phyloP scores from a whole-genome alignment of 371 early-diverging fungal species.

The Mortierella sp. region DNA sequence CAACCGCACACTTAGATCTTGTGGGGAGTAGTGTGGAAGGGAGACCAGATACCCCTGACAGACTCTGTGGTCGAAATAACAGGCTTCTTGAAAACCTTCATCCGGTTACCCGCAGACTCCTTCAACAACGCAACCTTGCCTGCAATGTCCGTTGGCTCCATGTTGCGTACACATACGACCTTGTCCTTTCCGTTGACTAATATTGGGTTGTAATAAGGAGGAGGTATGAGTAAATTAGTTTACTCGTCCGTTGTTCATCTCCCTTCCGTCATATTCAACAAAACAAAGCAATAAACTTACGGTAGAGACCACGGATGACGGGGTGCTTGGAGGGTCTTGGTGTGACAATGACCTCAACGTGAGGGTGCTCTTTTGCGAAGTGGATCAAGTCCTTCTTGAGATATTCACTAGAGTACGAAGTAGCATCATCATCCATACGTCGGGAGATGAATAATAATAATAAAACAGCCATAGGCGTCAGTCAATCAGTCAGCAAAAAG shows the following conservation, averaged over 20 bases:
- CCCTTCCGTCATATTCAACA: not conserved
- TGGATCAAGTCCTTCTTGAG: conserved; percentile 74
- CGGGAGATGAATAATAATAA: not conserved
- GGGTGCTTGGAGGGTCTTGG: conserved; percentile 87
- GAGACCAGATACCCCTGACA: conserved; percentile 93
- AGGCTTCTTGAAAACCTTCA: conserved; percentile 78
- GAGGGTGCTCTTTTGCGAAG: conserved; percentile 84
- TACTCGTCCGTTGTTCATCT: not conserved
- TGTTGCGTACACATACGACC: conserved; percentile 80
- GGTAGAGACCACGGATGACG: conserved; percentile 80
- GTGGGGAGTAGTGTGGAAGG: conserved; percentile 83
- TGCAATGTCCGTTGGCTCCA: conserved; percentile 72
- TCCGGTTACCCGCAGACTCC: conserved; percentile 78
- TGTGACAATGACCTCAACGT: conserved; percentile 86
- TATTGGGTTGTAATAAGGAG: not conserved
- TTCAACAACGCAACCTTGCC: conserved; percentile 75
- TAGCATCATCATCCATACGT: not conserved
- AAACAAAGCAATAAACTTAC: conserved; percentile 61
- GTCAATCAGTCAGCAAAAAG: not conserved
- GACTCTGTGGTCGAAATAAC: conserved; percentile 86
- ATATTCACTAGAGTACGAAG: conserved; percentile 67
- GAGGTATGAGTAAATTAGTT: not conserved
- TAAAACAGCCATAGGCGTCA: not conserved
- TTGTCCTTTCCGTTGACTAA: conserved; percentile 83
- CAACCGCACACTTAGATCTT: conserved; percentile 62